phyloP scores from a whole-genome alignment of 495 filamentous ascomycete species.

The Talaromyces borbonicus region DNA sequence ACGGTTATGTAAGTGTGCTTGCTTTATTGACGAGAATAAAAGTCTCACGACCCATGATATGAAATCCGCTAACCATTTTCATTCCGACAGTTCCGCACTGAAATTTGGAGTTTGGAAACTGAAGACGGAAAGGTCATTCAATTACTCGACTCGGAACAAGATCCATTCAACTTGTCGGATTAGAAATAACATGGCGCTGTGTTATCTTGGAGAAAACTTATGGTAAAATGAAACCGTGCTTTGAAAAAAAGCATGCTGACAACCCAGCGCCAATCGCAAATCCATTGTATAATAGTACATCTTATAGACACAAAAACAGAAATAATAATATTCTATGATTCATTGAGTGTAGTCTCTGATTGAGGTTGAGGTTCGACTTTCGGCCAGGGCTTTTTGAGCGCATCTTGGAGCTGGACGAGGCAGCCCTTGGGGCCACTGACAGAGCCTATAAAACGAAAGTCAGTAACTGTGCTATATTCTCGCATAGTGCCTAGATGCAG shows the following conservation, averaged over 20 bases:
- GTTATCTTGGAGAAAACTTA: too few species aligned
- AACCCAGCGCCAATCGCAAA: slow-evolving; percentile 3
- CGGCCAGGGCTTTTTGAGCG: slow-evolving; percentile 83
- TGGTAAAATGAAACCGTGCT: slow-evolving; percentile 1
- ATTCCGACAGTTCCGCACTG: slow-evolving; percentile 51
- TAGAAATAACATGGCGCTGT: slow-evolving; percentile 10
- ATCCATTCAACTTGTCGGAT: slow-evolving; percentile 45
- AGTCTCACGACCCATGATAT: not conserved
- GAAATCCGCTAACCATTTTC: not conserved
- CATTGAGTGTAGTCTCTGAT: slow-evolving; percentile 33
- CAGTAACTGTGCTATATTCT: slow-evolving; percentile 3
- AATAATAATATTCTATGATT: slow-evolving; percentile 17
- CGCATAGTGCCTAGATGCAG: not conserved
- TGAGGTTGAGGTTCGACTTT: slow-evolving; percentile 7
- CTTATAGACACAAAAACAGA: slow-evolving; percentile 10
- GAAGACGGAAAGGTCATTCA: slow-evolving; percentile 56
- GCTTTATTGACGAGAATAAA: not conserved
- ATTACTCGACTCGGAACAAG: slow-evolving; percentile 49
- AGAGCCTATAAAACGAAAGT: slow-evolving; percentile 40
- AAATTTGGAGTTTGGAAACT: slow-evolving; percentile 65
- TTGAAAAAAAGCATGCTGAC: slow-evolving; percentile 1
- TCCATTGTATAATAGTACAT: slow-evolving; percentile 30
- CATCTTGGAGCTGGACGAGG: slow-evolving; percentile 77
- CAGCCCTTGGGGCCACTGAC: slow-evolving; percentile 80
- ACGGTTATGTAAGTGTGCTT: slow-evolving; percentile 52